Evolutionary conservation across 805 yeast species (phyloP).

Genomic region (Candida broadrunensis): DNA sequence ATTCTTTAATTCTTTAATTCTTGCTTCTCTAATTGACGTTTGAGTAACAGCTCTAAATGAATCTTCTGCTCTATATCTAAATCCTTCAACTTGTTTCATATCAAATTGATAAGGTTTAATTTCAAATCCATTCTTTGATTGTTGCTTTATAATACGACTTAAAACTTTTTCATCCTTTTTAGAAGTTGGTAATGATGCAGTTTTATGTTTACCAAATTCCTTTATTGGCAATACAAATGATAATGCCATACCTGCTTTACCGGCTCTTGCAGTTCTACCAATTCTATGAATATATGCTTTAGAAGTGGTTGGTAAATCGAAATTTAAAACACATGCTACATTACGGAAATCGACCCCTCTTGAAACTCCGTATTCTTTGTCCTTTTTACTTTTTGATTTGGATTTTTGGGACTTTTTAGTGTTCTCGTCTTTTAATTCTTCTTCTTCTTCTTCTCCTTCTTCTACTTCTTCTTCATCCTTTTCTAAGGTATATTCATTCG

Average conservation of each 20-base stretch:
- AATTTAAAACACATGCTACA: slow-evolving; percentile 94
- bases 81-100: slow-evolving; percentile 87
- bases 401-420: slow-evolving; percentile 30
- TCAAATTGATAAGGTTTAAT: slow-evolving; percentile 88
- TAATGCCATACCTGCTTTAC: slow-evolving; percentile 90
- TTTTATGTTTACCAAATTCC: slow-evolving; percentile 86
- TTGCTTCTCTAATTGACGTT: slow-evolving; percentile 87
- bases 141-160: slow-evolving; percentile 72
- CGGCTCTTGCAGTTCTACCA: slow-evolving; percentile 98
- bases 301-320: slow-evolving; percentile 88
- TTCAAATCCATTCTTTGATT: slow-evolving; percentile 67
- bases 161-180: slow-evolving; percentile 86
- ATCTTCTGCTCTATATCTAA: slow-evolving; percentile 95
- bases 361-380: slow-evolving; percentile 87
- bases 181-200: slow-evolving; percentile 67
- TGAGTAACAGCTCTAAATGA: slow-evolving; percentile 94
- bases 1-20: slow-evolving; percentile 81
- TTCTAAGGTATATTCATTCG: slow-evolving; percentile 53
- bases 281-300: slow-evolving; percentile 89
- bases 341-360: slow-evolving; percentile 96
- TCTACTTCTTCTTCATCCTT: slow-evolving; percentile 49
- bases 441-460: slow-evolving; percentile 13
- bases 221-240: slow-evolving; percentile 85
- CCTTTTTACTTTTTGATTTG: slow-evolving; percentile 39
- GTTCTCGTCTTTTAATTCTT: slow-evolving; percentile 13